Conservation (phyloP, 441 rosid species). For the Pelargonium cotyledonis region DNA sequence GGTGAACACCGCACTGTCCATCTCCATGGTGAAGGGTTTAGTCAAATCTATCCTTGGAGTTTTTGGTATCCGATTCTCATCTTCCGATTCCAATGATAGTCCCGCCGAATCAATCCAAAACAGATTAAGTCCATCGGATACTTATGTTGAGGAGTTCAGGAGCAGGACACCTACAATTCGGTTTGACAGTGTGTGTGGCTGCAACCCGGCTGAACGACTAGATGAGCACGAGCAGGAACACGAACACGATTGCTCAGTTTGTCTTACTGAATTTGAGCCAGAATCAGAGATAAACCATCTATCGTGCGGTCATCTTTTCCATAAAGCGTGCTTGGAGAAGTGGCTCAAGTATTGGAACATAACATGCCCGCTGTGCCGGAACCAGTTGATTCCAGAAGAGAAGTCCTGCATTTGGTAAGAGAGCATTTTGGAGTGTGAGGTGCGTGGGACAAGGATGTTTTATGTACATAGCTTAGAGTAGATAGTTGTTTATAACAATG, state of each 20-base stretch:
- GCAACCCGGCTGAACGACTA: constrained; percentile 30
- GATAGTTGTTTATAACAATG: background rate
- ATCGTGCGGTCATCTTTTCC: constrained; percentile 79
- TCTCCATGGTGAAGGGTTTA: constrained; percentile 66
- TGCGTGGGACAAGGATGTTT: constrained; percentile 7
- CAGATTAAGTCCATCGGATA: constrained; percentile 31
- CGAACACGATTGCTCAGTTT: constrained; percentile 63
- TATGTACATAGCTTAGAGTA: constrained; percentile 37
- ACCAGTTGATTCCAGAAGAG: constrained; percentile 60
- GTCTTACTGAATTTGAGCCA: constrained; percentile 55
- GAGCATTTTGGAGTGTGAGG: constrained; percentile 17
- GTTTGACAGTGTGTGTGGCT: constrained; percentile 40
- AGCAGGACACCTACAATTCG: constrained; percentile 44
- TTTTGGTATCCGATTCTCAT: constrained; percentile 50
- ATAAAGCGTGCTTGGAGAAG: constrained; percentile 76
- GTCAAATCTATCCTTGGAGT: constrained; percentile 59
- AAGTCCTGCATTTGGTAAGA: constrained; percentile 44
- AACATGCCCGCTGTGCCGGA: constrained; percentile 88
- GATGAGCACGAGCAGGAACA: background rate
- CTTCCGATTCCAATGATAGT: constrained; percentile 30
- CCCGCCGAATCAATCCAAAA: constrained; percentile 36
- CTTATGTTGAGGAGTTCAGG: constrained; percentile 59
- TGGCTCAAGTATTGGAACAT: constrained; percentile 80
- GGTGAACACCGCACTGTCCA: constrained; percentile 77
- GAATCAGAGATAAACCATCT: constrained; percentile 70